phyloP scores from a whole-genome alignment of 202 grass and related monocot genomes.

The Saccharum hybrid region DNA sequence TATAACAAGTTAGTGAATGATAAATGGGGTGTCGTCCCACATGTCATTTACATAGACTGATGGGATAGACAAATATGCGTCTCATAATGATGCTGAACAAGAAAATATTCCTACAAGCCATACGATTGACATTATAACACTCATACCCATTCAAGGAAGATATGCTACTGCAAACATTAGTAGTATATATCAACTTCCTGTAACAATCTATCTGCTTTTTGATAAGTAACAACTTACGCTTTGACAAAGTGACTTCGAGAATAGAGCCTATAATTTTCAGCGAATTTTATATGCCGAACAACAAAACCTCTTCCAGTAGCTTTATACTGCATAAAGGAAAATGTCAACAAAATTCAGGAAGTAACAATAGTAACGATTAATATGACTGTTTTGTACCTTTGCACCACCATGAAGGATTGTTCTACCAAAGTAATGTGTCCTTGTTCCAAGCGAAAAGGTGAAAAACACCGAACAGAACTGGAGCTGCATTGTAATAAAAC shows the following conservation, averaged over 20 bases:
- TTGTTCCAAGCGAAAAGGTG: slow-evolving; percentile 97
- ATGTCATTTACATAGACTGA: too few species aligned
- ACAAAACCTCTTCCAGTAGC: slow-evolving; percentile 98
- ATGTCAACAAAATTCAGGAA: slow-evolving; percentile 20
- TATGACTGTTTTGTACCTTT: slow-evolving; percentile 52
- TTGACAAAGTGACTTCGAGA: slow-evolving; percentile 98
- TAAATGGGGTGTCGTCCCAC: too few species aligned
- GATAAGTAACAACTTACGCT: slow-evolving; percentile 68
- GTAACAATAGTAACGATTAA: slow-evolving; percentile 33
- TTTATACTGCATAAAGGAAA: slow-evolving; percentile 68
- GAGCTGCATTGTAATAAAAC: slow-evolving; percentile 94
- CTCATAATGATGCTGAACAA: too few species aligned
- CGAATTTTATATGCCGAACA: slow-evolving; percentile 91
- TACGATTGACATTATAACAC: too few species aligned
- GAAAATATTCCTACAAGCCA: too few species aligned
- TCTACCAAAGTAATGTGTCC: slow-evolving; percentile 98
- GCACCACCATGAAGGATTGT: slow-evolving; percentile 99
- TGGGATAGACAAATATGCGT: too few species aligned
- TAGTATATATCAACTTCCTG: slow-evolving; percentile 20
- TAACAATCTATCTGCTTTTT: slow-evolving; percentile 31
- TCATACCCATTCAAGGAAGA: too few species aligned
- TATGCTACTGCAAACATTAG: not conserved
- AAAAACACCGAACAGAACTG: slow-evolving; percentile 97
- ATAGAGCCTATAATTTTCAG: slow-evolving; percentile 94
- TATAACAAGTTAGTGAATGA: too few species aligned